Evolutionary conservation across 2,329 filamentous ascomycete genomes (phyloP).

Genomic region (Venturiaceae sp.): DNA sequence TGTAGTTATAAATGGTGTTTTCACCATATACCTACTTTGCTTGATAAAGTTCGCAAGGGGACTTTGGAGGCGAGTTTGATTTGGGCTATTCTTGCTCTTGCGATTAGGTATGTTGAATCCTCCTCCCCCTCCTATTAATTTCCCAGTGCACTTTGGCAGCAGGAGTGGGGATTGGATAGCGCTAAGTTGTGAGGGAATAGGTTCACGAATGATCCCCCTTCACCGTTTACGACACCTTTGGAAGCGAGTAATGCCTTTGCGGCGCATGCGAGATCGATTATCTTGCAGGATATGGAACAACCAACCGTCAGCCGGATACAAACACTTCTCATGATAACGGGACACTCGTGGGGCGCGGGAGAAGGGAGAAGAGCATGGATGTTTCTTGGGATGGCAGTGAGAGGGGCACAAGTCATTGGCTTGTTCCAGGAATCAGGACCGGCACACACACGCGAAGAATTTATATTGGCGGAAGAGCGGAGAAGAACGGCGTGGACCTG

Average conservation of each 20-base stretch:
- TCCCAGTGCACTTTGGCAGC: no score
- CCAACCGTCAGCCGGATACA: slow-evolving; percentile 29
- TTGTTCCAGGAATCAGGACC: slow-evolving; percentile 24
- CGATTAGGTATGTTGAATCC: slow-evolving; percentile 21
- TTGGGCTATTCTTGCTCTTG: slow-evolving; percentile 32
- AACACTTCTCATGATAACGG: slow-evolving; percentile 31
- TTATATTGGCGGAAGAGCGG: slow-evolving; percentile 29
- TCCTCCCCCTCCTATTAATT: not conserved
- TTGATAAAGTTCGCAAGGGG: slow-evolving; percentile 26
- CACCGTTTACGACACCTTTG: slow-evolving; percentile 24
- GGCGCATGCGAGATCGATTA: slow-evolving; percentile 27
- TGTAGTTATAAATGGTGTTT: slow-evolving; percentile 33
- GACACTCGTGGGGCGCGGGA: slow-evolving; percentile 37
- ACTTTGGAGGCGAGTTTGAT: slow-evolving; percentile 27
- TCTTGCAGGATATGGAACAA: slow-evolving; percentile 29
- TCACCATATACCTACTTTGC: slow-evolving; percentile 28
- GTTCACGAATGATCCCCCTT: slow-evolving; percentile 26
- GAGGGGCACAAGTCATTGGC: slow-evolving; percentile 30
- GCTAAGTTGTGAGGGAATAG: no score
- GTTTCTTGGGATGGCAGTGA: slow-evolving; percentile 30
- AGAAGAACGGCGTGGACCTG: slow-evolving; percentile 31
- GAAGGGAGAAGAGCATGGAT: slow-evolving; percentile 30
- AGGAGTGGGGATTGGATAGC: not conserved
- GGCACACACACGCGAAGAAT: slow-evolving; percentile 26
- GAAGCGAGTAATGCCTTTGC: slow-evolving; percentile 32